phyloP scores from a whole-genome alignment of 805 yeast genomes.

The Blastobotrys terrestris region DNA sequence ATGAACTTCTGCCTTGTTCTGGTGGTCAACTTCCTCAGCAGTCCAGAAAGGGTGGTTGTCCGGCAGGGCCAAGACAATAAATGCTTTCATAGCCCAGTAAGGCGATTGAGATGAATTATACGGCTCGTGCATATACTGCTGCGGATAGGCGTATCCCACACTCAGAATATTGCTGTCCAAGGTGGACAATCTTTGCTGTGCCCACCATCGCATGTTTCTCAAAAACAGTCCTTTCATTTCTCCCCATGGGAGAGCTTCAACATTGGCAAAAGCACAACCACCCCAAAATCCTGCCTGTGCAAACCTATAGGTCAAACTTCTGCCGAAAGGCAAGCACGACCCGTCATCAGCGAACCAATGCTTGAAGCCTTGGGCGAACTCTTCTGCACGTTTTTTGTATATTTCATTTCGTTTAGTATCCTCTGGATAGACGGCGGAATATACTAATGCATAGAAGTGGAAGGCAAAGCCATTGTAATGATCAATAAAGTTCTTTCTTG shows the following conservation, averaged over 20 bases:
- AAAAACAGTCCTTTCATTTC: constrained; percentile 19
- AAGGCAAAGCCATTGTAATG: constrained; percentile 30
- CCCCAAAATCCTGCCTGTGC: constrained; percentile 20
- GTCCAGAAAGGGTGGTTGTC: constrained; percentile 18
- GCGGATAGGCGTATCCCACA: constrained; percentile 21
- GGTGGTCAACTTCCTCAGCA: constrained; percentile 12
- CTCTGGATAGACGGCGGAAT: constrained; percentile 16
- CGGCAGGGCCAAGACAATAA: constrained; percentile 17
- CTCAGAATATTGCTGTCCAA: constrained; percentile 17
- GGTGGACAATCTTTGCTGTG: constrained; percentile 18
- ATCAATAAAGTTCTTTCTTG: constrained; percentile 21
- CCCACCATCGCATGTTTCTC: constrained; percentile 22
- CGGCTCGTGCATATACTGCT: constrained; percentile 19
- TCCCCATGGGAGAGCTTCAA: constrained; percentile 17
- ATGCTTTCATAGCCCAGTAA: constrained; percentile 20
- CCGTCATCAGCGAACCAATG: constrained; percentile 23
- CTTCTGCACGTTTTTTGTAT: constrained; percentile 20
- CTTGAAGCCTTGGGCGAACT: constrained; percentile 22
- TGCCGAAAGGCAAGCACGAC: constrained; percentile 21
- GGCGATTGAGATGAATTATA: constrained; percentile 21
- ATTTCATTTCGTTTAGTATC: constrained; percentile 19
- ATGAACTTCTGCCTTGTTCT: constrained; percentile 1
- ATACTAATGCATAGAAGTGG: constrained; percentile 28
- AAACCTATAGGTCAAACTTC: constrained; percentile 21
- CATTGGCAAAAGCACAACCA: constrained; percentile 19